Evolutionary conservation across 1,284 basidiomycete genomes (phyloP).

Genomic region (Pterula multifida): DNA sequence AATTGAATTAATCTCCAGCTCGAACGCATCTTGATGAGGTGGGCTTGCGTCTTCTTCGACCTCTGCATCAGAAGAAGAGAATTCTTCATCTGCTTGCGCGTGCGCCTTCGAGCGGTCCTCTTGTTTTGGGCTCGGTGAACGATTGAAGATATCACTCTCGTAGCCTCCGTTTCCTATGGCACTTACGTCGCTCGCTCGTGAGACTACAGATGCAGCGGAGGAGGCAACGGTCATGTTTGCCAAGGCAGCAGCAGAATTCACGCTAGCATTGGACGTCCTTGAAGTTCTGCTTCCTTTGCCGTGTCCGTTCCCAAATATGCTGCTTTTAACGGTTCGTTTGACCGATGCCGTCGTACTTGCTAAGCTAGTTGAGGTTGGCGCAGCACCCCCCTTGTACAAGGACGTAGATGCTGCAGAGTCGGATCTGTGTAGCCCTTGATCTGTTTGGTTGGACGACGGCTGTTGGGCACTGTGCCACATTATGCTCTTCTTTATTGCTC

Average conservation of each 20-base stretch:
- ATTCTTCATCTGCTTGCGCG: background rate
- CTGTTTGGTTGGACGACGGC: background rate
- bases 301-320: background rate
- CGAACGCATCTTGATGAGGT: slow-evolving; percentile 60
- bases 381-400: background rate
- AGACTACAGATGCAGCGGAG: background rate
- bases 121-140: background rate
- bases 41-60: slow-evolving; percentile 33
- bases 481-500: slow-evolving; percentile 63
- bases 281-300: background rate
- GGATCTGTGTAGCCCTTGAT: background rate
- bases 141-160: background rate
- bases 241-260: background rate
- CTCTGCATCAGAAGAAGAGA: slow-evolving; percentile 17
- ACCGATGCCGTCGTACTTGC: background rate
- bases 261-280: background rate
- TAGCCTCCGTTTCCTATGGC: background rate
- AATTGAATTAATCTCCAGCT: slow-evolving; percentile 65
- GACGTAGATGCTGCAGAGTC: background rate
- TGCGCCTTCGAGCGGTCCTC: background rate
- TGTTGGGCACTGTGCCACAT: slow-evolving; percentile 34
- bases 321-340: background rate
- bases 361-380: background rate
- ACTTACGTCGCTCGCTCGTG: background rate
- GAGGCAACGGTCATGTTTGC: background rate